These are phyloP conservation scores for Flammula alnicola DNA, from an alignment of 1,284 basidiomycete genomes.

Conservation along the genomic window DNA sequence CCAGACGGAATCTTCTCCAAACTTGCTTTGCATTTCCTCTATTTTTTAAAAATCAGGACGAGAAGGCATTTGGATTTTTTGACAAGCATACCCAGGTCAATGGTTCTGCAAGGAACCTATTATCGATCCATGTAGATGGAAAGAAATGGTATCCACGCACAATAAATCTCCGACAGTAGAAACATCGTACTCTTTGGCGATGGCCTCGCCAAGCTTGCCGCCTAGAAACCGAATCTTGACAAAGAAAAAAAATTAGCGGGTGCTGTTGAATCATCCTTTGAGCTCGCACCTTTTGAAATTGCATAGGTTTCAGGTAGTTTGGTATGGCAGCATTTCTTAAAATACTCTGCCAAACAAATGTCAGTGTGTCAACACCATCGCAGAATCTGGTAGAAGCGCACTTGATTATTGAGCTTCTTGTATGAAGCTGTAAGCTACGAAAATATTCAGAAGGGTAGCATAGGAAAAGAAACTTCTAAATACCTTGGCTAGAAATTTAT, in stretches of 20 bases:
- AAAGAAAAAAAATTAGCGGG: conserved; percentile 1
- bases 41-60: conserved; percentile 13
- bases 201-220: conserved; percentile 90
- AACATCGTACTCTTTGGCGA: conserved; percentile 88
- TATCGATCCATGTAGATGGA: background rate
- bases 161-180: conserved; percentile 89
- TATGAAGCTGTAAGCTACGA: conserved; percentile 83
- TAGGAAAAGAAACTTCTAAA: background rate
- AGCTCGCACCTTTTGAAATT: conserved; percentile 79
- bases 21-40: conserved; percentile 85
- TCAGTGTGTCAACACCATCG: background rate
- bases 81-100: conserved; percentile 16
- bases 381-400: conserved; percentile 30
- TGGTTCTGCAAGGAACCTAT: conserved; percentile 9
- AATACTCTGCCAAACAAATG: conserved; percentile 61
- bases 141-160: conserved; percentile 46
- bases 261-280: background rate
- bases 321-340: conserved; percentile 84
- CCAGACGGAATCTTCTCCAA: conserved; percentile 88
- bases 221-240: conserved; percentile 90
- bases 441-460: background rate
- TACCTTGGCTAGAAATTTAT: conserved; percentile 93
- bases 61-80: background rate
- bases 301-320: conserved; percentile 78
- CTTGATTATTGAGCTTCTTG: conserved; percentile 88